Base-by-base conservation (phyloP, 352 stramenopile genomes). In the Phytopythium sindhum region DNA sequence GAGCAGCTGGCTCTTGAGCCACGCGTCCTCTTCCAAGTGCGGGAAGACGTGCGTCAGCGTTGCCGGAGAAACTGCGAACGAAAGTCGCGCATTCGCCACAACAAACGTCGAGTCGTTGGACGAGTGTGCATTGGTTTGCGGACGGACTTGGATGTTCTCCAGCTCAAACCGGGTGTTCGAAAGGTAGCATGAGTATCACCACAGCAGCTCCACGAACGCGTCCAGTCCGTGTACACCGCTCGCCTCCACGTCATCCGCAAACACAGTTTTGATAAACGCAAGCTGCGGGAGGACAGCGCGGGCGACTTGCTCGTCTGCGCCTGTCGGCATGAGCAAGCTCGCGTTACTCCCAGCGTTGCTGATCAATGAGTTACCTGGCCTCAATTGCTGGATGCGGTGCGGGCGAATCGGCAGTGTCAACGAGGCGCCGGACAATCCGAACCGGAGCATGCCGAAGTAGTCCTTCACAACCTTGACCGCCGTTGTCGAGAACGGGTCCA, bases 91-190 rank as follows among this genome's bases (percentile, higher is more conserved):
- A 4, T 19, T 23, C 47, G 48, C 68, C 42, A 44, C 62, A 28
- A 70, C 44, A n/a, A 71, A 64, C 5, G 45, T 41, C 24, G 61
- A 51, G 21, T 19, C 61, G 8, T 23, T 52, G 2, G 17, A 6
- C 55, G 60, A 33, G 39, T 42, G 6, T 19, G 7, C 10, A 6
- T 37, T 31, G 59, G 33, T 2, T 57, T 29, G 31, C 17, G 35
- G 54, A 17, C 4, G 35, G 2, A 52, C 61, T 2, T 67, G 64
- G 44, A 83, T 68, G 10, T 48, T 5, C 33, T 72, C 35, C 14
- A 75, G 45, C 31, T 75, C 64, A 28, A 76, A 63, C 50, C 69
- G 66, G 5, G 78, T 35, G 33, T 57, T 70, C 35, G 69, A 61
- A 35, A 72, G 70, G 33, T 29, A 70, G 2, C 47, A 31, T 37